A percentile compares a stretch with the other conserved stretches of the same genome.
Evolutionary conservation across 345 rosid genomes (phyloP).

Genomic region (Laguncularia racemosa): DNA sequence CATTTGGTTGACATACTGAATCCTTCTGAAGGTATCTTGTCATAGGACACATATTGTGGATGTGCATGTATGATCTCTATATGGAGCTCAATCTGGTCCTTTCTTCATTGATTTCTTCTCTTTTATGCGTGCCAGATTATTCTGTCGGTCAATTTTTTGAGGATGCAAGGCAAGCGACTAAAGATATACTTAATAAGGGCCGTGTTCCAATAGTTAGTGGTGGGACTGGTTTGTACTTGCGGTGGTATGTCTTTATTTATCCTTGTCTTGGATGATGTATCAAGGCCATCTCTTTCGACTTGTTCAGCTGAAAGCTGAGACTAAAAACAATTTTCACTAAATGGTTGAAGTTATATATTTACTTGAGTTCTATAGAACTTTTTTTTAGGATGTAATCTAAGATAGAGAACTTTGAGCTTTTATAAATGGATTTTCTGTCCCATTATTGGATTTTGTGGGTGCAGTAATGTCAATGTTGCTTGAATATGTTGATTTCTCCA

Average conservation of each 20-base stretch:
- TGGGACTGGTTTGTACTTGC: conserved; percentile 87
- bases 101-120: neutral
- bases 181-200: conserved; percentile 47
- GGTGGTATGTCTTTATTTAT: conserved; percentile 53
- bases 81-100: neutral
- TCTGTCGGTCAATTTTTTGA: conserved; percentile 72
- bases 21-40: conserved; percentile 66
- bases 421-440: no score
- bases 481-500: no score
- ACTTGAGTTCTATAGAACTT: no score
- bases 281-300: neutral
- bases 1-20: conserved; percentile 79
- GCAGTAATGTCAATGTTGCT: no score
- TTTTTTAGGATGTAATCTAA: no score
- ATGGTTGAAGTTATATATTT: no score
- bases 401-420: no score
- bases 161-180: conserved; percentile 71
- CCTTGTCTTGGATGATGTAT: conserved; percentile 11
- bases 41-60: neutral
- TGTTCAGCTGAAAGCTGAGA: neutral
- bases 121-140: conserved; percentile 45
- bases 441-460: no score
- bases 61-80: neutral
- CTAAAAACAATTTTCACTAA: no score
- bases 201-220: conserved; percentile 81